These are phyloP conservation scores for Pythium biforme DNA, from an alignment of 352 stramenopile species.

Conservation along the genomic window DNA sequence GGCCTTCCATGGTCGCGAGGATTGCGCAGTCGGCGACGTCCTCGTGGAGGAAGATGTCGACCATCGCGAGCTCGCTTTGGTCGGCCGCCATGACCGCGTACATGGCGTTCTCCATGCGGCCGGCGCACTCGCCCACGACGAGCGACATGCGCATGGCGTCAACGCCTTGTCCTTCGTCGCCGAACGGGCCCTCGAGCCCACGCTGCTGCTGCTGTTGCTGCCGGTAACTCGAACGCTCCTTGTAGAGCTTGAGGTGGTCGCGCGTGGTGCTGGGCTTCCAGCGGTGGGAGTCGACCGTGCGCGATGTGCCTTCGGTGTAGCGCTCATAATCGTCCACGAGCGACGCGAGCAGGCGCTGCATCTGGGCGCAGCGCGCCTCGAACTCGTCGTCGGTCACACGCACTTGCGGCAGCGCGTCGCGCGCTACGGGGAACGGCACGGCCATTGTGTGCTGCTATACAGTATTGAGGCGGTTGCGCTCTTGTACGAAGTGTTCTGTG, in stretches of 20 bases:
- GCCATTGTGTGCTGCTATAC: neutral
- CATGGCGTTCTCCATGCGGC: conserved; percentile 28
- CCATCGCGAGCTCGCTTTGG: conserved; percentile 21
- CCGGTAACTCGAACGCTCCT: conserved; percentile 29
- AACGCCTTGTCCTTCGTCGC: conserved; percentile 6
- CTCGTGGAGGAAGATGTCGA: conserved; percentile 28
- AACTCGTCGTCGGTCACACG: conserved; percentile 39
- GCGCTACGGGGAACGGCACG: conserved; percentile 42
- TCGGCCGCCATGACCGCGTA: conserved; percentile 11
- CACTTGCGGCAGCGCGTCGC: conserved; percentile 43
- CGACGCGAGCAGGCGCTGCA: conserved; percentile 41
- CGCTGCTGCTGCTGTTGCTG: neutral
- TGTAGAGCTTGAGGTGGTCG: conserved; percentile 51
- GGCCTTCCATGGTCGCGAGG: conserved; percentile 22
- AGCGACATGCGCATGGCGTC: conserved; percentile 20
- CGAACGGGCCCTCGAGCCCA: too few relatives aligned
- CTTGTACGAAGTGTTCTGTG: neutral
- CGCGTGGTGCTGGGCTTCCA: conserved; percentile 48
- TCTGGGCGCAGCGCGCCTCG: conserved; percentile 35
- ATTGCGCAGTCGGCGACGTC: conserved; percentile 28
- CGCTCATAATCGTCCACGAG: conserved; percentile 50
- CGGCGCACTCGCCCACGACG: conserved; percentile 22
- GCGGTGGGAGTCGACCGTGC: conserved; percentile 33
- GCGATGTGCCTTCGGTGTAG: conserved; percentile 31
- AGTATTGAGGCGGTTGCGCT: neutral